Percentiles rank a stretch among this genome's conserved stretches.
phyloP scores from a whole-genome alignment of 2,329 filamentous ascomycete species.

The Huntiella omanensis region DNA sequence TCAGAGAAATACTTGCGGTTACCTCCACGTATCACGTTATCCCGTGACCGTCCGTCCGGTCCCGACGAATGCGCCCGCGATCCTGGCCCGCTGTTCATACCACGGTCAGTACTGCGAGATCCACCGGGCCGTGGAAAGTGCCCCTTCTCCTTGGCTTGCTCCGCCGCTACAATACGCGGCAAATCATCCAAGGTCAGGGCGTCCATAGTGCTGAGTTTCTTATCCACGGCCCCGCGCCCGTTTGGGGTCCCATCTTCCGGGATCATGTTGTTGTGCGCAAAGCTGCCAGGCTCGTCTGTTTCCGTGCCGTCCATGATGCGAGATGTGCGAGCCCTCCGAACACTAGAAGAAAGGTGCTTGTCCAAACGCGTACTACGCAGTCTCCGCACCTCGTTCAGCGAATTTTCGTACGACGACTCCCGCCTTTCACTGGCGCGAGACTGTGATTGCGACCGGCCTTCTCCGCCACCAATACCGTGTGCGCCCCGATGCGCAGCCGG shows the following conservation, averaged over 20 bases:
- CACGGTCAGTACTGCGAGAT: conserved; percentile 16
- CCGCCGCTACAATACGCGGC: conserved; percentile 81
- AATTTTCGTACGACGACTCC: conserved; percentile 78
- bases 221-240: conserved; percentile 51
- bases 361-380: conserved; percentile 86
- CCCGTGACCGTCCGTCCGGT: conserved; percentile 3
- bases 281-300: conserved; percentile 46
- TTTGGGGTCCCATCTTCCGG: conserved; percentile 58
- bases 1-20: conserved; percentile 86
- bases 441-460: conserved; percentile 57
- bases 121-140: conserved; percentile 42
- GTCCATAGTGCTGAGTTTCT: conserved; percentile 79
- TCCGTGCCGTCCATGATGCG: conserved; percentile 75
- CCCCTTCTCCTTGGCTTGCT: conserved; percentile 73
- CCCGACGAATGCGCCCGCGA: not conserved
- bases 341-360: conserved; percentile 82
- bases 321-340: conserved; percentile 75
- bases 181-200: conserved; percentile 91
- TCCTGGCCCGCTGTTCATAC: not conserved
- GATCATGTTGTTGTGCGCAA: conserved; percentile 35
- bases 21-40: conserved; percentile 28
- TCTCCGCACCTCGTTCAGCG: conserved; percentile 82
- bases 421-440: conserved; percentile 38
- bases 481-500: not conserved
- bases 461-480: conserved; percentile 19